phyloP scores from a whole-genome alignment of 805 yeast genomes.

The Ogataea pini region DNA sequence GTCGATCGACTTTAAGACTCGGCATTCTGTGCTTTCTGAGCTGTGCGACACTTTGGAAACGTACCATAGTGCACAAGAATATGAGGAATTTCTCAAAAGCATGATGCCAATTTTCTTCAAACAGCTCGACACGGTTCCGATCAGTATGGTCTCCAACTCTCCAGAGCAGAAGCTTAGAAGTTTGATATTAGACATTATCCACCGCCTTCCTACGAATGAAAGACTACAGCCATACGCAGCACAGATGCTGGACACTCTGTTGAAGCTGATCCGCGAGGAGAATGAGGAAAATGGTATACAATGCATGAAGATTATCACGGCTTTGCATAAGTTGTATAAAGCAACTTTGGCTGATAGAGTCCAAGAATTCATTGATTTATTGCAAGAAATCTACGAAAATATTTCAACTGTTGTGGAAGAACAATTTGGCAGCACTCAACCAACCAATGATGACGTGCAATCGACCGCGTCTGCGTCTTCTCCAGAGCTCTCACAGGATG shows the following conservation, averaged over 20 bases:
- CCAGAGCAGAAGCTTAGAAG: conserved; percentile 79
- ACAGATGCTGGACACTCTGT: conserved; percentile 58
- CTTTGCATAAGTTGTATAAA: conserved; percentile 84
- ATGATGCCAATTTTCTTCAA: conserved; percentile 70
- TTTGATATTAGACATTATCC: conserved; percentile 73
- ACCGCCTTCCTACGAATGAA: conserved; percentile 81
- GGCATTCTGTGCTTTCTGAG: conserved; percentile 74
- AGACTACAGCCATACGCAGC: conserved; percentile 70
- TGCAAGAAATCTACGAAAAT: conserved; percentile 75
- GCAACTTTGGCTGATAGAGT: conserved; percentile 65
- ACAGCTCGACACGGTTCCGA: conserved; percentile 65
- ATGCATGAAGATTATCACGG: conserved; percentile 84
- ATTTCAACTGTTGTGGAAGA: conserved; percentile 74
- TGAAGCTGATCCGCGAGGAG: conserved; percentile 64
- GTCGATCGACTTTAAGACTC: conserved; percentile 55
- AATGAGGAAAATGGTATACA: conserved; percentile 95
- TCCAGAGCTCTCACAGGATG: conserved; percentile 42
- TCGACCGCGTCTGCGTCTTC: conserved; percentile 37
- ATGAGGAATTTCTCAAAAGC: conserved; percentile 69
- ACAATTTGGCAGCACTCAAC: conserved; percentile 48
- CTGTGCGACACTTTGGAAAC: conserved; percentile 84
- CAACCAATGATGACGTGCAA: conserved; percentile 8
- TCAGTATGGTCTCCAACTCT: conserved; percentile 65
- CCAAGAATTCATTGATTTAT: conserved; percentile 73
- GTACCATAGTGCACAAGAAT: conserved; percentile 78